These are phyloP conservation scores for Herpomyces periplanetae DNA, from an alignment of 2,329 filamentous ascomycete genomes.

Conservation along the genomic window DNA sequence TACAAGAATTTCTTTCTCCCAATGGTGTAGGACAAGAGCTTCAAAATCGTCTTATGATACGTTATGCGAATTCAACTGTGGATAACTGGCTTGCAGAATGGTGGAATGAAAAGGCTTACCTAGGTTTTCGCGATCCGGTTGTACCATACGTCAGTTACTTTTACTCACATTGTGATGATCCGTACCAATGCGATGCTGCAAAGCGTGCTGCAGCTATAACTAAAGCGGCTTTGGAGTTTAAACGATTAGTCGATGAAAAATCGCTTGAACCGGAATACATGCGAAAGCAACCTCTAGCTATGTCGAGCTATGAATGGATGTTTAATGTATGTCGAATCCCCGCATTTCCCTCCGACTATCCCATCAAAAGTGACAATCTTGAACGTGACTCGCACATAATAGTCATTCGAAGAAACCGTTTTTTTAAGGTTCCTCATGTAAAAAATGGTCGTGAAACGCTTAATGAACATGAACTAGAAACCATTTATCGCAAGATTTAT, in stretches of 20 bases:
- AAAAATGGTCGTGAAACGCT: conserved; percentile 46
- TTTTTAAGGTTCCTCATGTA: conserved; percentile 65
- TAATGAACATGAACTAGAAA: conserved; percentile 55
- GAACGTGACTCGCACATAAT: conserved; percentile 63
- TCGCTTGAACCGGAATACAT: conserved; percentile 88
- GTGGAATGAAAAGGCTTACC: conserved; percentile 89
- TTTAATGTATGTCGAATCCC: conserved; percentile 75
- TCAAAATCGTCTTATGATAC: conserved; percentile 49
- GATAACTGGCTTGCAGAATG: conserved; percentile 92
- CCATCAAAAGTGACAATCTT: conserved; percentile 31
- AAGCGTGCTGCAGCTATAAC: conserved; percentile 75
- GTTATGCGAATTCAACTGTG: conserved; percentile 32
- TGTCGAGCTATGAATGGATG: conserved; percentile 97
- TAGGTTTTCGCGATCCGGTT: conserved; percentile 69
- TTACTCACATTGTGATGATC: conserved; percentile 87
- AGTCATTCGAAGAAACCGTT: conserved; percentile 73
- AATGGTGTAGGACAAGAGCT: conserved; percentile 43
- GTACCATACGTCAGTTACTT: conserved; percentile 98
- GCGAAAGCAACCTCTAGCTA: conserved; percentile 85
- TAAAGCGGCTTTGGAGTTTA: conserved; percentile 58
- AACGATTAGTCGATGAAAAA: conserved; percentile 47
- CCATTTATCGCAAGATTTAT: conserved; percentile 55
- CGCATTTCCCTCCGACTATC: conserved; percentile 38
- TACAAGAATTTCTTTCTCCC: conserved; percentile 58
- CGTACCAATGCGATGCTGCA: conserved; percentile 42